phyloP scores from a whole-genome alignment of 305 asterid genomes.

The Fraxinus latifolia region DNA sequence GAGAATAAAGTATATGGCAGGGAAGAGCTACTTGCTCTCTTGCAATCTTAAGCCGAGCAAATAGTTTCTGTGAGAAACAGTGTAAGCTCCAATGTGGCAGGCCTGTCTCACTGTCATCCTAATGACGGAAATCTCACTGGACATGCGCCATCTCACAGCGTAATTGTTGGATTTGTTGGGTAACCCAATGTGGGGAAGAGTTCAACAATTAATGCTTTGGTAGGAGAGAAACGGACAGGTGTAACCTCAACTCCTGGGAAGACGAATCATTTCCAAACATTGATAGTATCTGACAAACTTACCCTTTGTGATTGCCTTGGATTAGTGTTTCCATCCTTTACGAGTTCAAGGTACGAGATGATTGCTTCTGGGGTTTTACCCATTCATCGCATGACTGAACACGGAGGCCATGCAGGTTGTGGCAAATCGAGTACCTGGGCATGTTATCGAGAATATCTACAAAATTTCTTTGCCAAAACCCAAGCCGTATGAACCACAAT shows the following conservation, averaged over 20 bases:
- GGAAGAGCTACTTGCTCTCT: slow-evolving; percentile 62
- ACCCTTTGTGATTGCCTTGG: slow-evolving; percentile 97
- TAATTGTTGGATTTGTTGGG: slow-evolving; percentile 88
- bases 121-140: no score
- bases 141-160: slow-evolving; percentile 20
- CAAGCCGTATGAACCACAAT: slow-evolving; percentile 64
- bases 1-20: slow-evolving; percentile 65
- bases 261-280: slow-evolving; percentile 92
- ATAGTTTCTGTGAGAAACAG: no score
- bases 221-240: slow-evolving; percentile 83
- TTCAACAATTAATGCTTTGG: slow-evolving; percentile 44
- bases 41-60: slow-evolving; percentile 41
- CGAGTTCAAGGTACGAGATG: slow-evolving; percentile 92
- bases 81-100: no score
- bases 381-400: slow-evolving; percentile 81
- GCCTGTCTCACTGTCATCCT: no score
- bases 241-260: slow-evolving; percentile 97
- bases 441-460: slow-evolving; percentile 62
- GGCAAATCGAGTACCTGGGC: slow-evolving; percentile 71
- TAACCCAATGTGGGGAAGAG: slow-evolving; percentile 88
- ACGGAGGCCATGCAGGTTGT: slow-evolving; percentile 82
- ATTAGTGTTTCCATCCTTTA: slow-evolving; percentile 86
- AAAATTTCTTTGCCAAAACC: slow-evolving; percentile 79
- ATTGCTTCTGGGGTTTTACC: slow-evolving; percentile 95
- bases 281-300: slow-evolving; percentile 73